Percentiles rank a stretch among this genome's conserved stretches.
Conservation (phyloP, 306 rosid genomes). For the Bauhinia variegata region DNA sequence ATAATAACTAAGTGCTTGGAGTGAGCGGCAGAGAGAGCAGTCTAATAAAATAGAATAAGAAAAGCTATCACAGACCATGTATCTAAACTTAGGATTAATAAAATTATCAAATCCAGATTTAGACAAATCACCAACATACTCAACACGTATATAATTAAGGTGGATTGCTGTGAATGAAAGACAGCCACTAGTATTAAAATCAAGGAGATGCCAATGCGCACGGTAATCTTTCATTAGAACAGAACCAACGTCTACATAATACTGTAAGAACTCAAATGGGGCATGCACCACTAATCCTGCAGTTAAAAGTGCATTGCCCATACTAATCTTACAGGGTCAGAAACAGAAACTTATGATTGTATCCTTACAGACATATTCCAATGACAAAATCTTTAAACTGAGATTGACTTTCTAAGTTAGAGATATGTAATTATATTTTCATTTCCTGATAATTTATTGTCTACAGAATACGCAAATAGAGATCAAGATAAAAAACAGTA, state of each 20-base stretch:
- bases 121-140: too few species aligned
- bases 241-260: not conserved
- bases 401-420: conserved; percentile 1
- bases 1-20: too few species aligned
- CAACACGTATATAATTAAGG: too few species aligned
- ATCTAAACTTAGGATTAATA: too few species aligned
- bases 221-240: not conserved
- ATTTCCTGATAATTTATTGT: conserved; percentile 34
- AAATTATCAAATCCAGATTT: too few species aligned
- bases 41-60: too few species aligned
- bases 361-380: conserved; percentile 11
- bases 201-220: conserved; percentile 4
- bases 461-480: conserved; percentile 24
- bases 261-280: conserved; percentile 9
- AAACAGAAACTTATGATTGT: not conserved
- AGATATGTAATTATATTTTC: conserved; percentile 33
- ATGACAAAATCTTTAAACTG: conserved; percentile 5
- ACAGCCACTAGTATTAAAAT: not conserved
- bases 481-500: conserved; percentile 38
- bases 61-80: too few species aligned
- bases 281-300: conserved; percentile 14
- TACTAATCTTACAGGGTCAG: not conserved
- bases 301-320: not conserved
- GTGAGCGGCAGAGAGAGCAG: too few species aligned
- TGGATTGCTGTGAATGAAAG: too few species aligned